These are phyloP conservation scores for Retiboletus flavoniger DNA, from an alignment of 1,284 basidiomycete species.

Conservation along the genomic window DNA sequence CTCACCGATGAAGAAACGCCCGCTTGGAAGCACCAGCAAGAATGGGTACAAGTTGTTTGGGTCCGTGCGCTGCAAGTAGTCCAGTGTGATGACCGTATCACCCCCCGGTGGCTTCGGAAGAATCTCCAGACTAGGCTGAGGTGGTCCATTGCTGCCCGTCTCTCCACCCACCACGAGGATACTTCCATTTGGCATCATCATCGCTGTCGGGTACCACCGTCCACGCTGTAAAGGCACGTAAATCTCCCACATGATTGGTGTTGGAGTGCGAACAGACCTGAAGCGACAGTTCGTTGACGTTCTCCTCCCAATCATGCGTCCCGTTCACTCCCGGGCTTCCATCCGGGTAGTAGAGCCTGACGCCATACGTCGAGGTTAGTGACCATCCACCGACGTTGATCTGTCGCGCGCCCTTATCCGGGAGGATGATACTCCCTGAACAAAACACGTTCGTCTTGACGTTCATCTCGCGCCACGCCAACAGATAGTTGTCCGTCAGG, in stretches of 20 bases:
- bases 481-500: conserved; percentile 50
- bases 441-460: conserved; percentile 76
- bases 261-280: conserved; percentile 38
- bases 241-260: background rate
- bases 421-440: conserved; percentile 67
- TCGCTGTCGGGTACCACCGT: conserved; percentile 67
- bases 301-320: conserved; percentile 56
- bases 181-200: conserved; percentile 58
- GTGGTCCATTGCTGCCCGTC: conserved; percentile 59
- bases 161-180: conserved; percentile 73
- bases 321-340: conserved; percentile 51
- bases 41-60: conserved; percentile 77
- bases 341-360: conserved; percentile 57
- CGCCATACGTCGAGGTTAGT: conserved; percentile 61
- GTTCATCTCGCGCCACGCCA: conserved; percentile 72
- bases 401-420: conserved; percentile 65
- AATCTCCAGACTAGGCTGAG: conserved; percentile 66
- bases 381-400: conserved; percentile 72
- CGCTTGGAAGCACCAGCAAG: conserved; percentile 64
- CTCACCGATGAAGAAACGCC: conserved; percentile 64
- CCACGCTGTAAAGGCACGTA: conserved; percentile 45
- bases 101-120: conserved; percentile 47
- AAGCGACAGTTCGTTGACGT: conserved; percentile 40
- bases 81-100: conserved; percentile 41
- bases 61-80: conserved; percentile 58